These are phyloP conservation scores for Setaria viridis DNA, from an alignment of 202 grass and related monocot genomes.

Conservation along the genomic window DNA sequence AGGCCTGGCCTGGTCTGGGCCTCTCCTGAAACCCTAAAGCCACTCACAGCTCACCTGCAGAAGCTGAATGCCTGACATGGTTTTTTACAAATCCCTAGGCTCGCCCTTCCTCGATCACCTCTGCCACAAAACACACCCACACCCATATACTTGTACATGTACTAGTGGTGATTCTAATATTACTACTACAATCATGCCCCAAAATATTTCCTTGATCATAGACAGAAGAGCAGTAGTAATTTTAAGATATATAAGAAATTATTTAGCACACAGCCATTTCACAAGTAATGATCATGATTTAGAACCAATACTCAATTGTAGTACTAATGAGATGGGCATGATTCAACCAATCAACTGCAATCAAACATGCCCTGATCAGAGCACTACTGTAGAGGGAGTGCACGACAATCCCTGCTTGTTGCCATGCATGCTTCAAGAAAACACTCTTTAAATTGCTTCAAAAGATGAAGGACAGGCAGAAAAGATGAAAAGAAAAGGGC, in stretches of 20 bases:
- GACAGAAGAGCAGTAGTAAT: not conserved
- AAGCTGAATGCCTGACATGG: slow-evolving; percentile 49
- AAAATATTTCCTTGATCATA: slow-evolving; percentile 3
- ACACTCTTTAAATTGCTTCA: slow-evolving; percentile 30
- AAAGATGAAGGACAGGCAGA: slow-evolving; percentile 42
- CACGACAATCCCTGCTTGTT: not conserved
- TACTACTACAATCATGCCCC: not conserved
- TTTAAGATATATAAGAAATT: not conserved
- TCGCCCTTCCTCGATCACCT: slow-evolving; percentile 3
- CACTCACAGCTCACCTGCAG: slow-evolving; percentile 39
- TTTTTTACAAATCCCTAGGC: slow-evolving; percentile 34
- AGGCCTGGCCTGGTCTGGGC: slow-evolving; percentile 18
- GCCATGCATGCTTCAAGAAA: slow-evolving; percentile 11
- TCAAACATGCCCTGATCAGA: not conserved
- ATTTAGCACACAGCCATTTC: not conserved
- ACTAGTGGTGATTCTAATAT: not conserved
- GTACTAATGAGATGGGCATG: not conserved
- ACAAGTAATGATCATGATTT: not conserved
- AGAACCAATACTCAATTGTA: not conserved
- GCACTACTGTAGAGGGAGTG: not conserved
- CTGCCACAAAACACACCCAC: slow-evolving; percentile 27
- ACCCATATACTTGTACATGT: not conserved
- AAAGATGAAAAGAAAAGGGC: slow-evolving; percentile 47
- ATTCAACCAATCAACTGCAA: slow-evolving; percentile 12
- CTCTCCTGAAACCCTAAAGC: slow-evolving; percentile 39